Percentiles rank a stretch among this genome's conserved stretches.
phyloP scores from a whole-genome alignment of 2,329 filamentous ascomycete species.

The Ascochyta lentis region DNA sequence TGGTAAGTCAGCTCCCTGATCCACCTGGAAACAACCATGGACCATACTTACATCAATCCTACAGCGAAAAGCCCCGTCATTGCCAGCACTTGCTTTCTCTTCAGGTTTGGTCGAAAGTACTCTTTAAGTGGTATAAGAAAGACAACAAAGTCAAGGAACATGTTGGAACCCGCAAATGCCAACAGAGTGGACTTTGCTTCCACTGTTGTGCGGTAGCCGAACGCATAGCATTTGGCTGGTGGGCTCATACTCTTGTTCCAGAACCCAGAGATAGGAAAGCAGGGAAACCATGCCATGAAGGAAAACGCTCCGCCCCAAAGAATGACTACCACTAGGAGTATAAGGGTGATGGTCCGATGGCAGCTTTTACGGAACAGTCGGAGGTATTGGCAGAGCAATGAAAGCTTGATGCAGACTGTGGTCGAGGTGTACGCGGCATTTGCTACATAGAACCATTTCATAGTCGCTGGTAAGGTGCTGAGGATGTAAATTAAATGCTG shows the following conservation, averaged over 20 bases:
- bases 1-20: conserved; percentile 5
- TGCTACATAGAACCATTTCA: conserved; percentile 12
- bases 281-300: conserved; percentile 42
- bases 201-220: conserved; percentile 22
- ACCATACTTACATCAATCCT: conserved; percentile 11
- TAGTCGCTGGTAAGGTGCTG: not conserved
- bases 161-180: conserved; percentile 38
- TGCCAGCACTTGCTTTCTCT: conserved; percentile 33
- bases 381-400: conserved; percentile 44
- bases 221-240: conserved; percentile 36
- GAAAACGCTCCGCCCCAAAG: conserved; percentile 35
- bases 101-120: conserved; percentile 31
- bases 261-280: conserved; percentile 32
- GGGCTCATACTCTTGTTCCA: conserved; percentile 22
- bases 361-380: conserved; percentile 32
- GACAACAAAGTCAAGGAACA: conserved; percentile 39
- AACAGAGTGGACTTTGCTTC: conserved; percentile 29
- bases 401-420: conserved; percentile 22
- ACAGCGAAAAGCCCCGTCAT: conserved; percentile 24
- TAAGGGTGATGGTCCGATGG: conserved; percentile 21
- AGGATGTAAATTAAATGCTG: conserved; percentile 8
- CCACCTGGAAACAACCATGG: not conserved
- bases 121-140: conserved; percentile 38
- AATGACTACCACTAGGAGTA: conserved; percentile 22
- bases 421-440: conserved; percentile 7